Evolutionary conservation across 345 rosid species (phyloP).

Genomic region (Eucalyptus pauciflora): DNA sequence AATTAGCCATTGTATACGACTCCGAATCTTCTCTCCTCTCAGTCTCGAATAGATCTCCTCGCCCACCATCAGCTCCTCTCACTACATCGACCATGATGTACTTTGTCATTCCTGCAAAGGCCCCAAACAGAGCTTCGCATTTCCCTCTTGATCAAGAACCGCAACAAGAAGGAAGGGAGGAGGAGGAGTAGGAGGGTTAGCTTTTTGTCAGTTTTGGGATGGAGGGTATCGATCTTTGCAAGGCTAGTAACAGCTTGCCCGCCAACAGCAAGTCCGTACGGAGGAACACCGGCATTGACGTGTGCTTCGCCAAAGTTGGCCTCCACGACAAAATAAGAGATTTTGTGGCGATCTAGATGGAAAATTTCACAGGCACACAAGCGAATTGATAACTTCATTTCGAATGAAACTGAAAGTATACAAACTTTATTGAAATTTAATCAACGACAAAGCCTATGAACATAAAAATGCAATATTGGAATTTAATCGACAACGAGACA

Average conservation of each 20-base stretch:
- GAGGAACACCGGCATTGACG: constrained; percentile 17
- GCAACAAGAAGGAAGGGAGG: not conserved
- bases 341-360: too few relatives aligned
- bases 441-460: too few relatives aligned
- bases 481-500: rapidly evolving
- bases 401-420: too few relatives aligned
- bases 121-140: not conserved
- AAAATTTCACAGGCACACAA: too few relatives aligned
- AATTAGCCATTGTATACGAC: not conserved
- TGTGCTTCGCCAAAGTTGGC: too few relatives aligned
- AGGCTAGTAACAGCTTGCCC: constrained; percentile 22
- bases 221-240: constrained; percentile 7
- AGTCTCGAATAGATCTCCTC: not conserved
- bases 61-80: not conserved
- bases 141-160: not conserved
- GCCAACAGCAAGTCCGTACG: constrained; percentile 2
- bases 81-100: not conserved
- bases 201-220: not conserved
- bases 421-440: too few relatives aligned
- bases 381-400: too few relatives aligned
- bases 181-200: not conserved
- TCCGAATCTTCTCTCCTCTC: not conserved
- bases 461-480: too few relatives aligned
- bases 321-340: rapidly evolving
- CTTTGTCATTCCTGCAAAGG: not conserved